Conservation (phyloP, 2,329 filamentous ascomycete species). For the Verticillium albo-atrum region DNA sequence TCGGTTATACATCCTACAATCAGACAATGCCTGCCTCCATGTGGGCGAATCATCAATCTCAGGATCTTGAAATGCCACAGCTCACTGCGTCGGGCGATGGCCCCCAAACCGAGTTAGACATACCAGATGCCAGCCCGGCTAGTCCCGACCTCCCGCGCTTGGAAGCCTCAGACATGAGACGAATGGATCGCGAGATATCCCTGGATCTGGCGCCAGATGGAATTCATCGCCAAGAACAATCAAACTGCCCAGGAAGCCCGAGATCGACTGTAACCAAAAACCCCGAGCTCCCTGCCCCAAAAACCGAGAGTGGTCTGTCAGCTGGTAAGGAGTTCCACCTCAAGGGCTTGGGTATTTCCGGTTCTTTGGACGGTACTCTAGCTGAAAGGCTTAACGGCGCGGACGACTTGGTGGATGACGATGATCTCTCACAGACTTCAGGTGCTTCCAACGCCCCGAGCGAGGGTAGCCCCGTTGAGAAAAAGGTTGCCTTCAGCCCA, state of each 20-base stretch:
- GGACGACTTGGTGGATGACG: background rate
- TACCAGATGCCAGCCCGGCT: background rate
- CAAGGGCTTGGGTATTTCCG: background rate
- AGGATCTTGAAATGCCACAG: background rate
- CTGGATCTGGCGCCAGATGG: background rate
- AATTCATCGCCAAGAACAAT: background rate
- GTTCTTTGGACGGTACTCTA: background rate
- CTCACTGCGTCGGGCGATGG: background rate
- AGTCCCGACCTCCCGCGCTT: background rate
- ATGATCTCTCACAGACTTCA: background rate
- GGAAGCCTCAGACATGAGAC: background rate
- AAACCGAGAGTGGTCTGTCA: background rate
- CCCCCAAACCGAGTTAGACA: background rate
- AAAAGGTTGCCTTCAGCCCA: background rate
- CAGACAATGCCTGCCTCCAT: background rate
- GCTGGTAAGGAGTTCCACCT: background rate
- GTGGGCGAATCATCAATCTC: background rate
- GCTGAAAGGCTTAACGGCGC: background rate
- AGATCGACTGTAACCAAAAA: no score
- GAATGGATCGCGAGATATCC: background rate
- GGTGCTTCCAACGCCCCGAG: background rate
- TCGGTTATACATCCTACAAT: background rate
- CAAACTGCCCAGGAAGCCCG: background rate
- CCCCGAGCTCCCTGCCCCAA: background rate
- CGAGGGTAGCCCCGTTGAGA: background rate